phyloP scores from a whole-genome alignment of 2,329 filamentous ascomycete genomes.

The Lachnellula suecica region DNA sequence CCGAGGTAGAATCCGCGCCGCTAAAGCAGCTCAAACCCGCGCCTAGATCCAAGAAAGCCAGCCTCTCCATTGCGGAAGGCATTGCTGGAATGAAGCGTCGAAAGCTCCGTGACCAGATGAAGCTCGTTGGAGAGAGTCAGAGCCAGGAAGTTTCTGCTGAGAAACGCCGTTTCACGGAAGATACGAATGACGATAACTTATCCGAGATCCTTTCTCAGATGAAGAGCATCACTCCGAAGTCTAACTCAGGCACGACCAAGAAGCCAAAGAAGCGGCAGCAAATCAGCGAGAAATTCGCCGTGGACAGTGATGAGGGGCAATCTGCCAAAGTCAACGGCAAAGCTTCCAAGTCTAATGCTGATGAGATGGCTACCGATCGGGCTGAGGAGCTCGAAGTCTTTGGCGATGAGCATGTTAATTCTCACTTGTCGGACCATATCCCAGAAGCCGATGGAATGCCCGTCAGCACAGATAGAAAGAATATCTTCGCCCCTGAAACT shows the following conservation, averaged over 20 bases:
- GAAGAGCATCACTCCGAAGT: too few relatives aligned
- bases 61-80: background rate
- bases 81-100: background rate
- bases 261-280: too few relatives aligned
- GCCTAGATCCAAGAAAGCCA: background rate
- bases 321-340: background rate
- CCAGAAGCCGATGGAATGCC: too few relatives aligned
- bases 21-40: too few relatives aligned
- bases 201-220: background rate
- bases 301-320: background rate
- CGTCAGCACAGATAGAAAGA: too few relatives aligned
- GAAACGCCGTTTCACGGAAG: background rate
- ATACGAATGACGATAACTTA: background rate
- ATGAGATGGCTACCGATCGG: background rate
- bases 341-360: background rate
- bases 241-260: too few relatives aligned
- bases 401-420: too few relatives aligned
- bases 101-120: slow-evolving; percentile 17
- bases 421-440: too few relatives aligned
- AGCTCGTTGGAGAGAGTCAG: slow-evolving; percentile 8
- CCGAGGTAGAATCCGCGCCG: too few relatives aligned
- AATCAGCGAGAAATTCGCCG: too few relatives aligned
- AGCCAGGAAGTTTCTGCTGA: slow-evolving; percentile 6
- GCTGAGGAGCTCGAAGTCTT: too few relatives aligned
- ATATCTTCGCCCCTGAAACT: too few relatives aligned